A percentile compares a stretch with the other conserved stretches of the same genome.
Conservation (phyloP, 1,284 basidiomycete species). For the Ustilago tritici region DNA sequence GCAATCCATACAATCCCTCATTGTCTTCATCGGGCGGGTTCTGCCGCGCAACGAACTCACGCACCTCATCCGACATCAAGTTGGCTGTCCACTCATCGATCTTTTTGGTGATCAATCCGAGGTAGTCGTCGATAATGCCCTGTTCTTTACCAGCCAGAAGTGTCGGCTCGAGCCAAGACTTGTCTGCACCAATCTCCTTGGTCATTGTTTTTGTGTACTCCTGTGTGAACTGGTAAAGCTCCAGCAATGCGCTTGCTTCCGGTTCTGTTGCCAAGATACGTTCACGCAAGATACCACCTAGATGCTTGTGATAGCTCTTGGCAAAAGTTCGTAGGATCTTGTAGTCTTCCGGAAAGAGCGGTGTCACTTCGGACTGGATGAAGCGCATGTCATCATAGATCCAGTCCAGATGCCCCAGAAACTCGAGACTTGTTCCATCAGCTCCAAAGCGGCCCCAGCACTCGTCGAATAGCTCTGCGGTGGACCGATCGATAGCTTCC, state of each 20-base stretch:
- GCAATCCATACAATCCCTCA: conserved; percentile 89
- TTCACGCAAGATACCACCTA: conserved; percentile 81
- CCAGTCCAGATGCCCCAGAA: conserved; percentile 86
- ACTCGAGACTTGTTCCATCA: conserved; percentile 77
- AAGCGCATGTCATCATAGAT: conserved; percentile 94
- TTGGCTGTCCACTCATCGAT: conserved; percentile 97
- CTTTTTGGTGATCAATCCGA: conserved; percentile 90
- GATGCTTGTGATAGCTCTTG: conserved; percentile 90
- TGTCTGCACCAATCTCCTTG: conserved; percentile 85
- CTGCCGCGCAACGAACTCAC: conserved; percentile 84
- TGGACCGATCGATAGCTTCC: conserved; percentile 82
- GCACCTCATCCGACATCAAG: conserved; percentile 89
- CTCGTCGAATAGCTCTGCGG: conserved; percentile 80
- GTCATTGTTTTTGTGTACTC: conserved; percentile 92
- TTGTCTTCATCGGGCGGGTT: conserved; percentile 88
- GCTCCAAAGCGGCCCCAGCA: conserved; percentile 75
- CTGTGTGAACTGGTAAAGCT: conserved; percentile 91
- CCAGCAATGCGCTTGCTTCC: conserved; percentile 86
- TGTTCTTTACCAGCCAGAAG: conserved; percentile 94
- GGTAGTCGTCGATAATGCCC: conserved; percentile 92
- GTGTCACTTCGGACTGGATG: conserved; percentile 86
- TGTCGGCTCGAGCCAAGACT: conserved; percentile 72
- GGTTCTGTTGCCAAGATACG: conserved; percentile 80
- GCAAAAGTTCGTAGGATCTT: conserved; percentile 86
- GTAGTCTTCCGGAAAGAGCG: conserved; percentile 92